Conservation (phyloP, 192 early-diverging fungal genomes). For the Backusella tarrabulga region DNA sequence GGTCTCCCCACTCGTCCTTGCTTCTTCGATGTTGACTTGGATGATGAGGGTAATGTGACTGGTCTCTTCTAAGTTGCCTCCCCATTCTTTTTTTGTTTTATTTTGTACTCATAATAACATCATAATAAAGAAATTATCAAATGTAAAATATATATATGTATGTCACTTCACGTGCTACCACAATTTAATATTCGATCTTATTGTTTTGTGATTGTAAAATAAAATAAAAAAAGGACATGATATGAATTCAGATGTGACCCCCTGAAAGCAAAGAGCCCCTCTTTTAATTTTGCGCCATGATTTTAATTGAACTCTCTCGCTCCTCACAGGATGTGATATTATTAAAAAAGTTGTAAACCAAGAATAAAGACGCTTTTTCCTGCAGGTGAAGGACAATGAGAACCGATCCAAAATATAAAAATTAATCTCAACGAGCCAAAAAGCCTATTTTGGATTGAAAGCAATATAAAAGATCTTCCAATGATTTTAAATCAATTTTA, state of each 20-base stretch:
- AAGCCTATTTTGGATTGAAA: not conserved
- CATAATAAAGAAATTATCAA: not conserved
- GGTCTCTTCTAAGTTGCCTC: constrained; percentile 77
- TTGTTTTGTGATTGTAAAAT: not conserved
- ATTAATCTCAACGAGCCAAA: not conserved
- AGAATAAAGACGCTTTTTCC: not conserved
- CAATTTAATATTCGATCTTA: not conserved
- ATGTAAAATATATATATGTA: not conserved
- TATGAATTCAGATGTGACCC: not conserved
- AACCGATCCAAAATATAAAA: not conserved
- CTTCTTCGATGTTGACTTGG: constrained; percentile 95
- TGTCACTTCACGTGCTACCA: not conserved
- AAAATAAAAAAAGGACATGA: not conserved
- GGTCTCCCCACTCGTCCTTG: constrained; percentile 94
- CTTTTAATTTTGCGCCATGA: not conserved
- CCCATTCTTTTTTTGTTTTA: not conserved
- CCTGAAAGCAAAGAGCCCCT: not conserved
- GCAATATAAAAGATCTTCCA: not conserved
- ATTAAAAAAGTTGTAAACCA: constrained; percentile 1
- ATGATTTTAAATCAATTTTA: not conserved
- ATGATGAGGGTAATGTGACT: constrained; percentile 81
- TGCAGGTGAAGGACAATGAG: not conserved
- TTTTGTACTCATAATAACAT: not conserved
- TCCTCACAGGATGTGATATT: not conserved
- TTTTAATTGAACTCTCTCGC: not conserved